Conservation (phyloP, 2,329 filamentous ascomycete species). For the Penicillium frequentans region DNA sequence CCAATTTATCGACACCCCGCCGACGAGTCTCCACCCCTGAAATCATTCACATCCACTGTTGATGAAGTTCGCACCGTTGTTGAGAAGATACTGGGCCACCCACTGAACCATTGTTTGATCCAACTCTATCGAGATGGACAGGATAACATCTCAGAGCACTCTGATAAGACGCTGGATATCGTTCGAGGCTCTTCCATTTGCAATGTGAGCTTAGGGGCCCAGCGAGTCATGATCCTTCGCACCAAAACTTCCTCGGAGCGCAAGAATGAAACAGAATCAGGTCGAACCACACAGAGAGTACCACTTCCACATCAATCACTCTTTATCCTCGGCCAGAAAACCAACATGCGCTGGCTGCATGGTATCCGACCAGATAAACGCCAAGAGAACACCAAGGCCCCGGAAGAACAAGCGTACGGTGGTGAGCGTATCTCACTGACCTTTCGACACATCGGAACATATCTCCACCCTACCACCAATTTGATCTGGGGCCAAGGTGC, state of each 20-base stretch:
- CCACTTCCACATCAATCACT: conserved; percentile 85
- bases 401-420: conserved; percentile 68
- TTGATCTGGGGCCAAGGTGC: conserved; percentile 93
- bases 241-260: conserved; percentile 56
- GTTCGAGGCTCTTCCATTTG: conserved; percentile 77
- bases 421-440: conserved; percentile 88
- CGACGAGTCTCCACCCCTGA: conserved; percentile 78
- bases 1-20: conserved; percentile 95
- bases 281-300: conserved; percentile 65
- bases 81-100: conserved; percentile 72
- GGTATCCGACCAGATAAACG: conserved; percentile 89
- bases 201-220: conserved; percentile 90
- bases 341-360: conserved; percentile 87
- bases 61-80: conserved; percentile 65
- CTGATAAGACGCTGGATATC: conserved; percentile 95
- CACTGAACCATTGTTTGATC: conserved; percentile 87
- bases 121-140: conserved; percentile 87
- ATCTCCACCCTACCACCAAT: conserved; percentile 63
- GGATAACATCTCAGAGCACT: conserved; percentile 95
- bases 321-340: conserved; percentile 75
- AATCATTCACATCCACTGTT: conserved; percentile 74
- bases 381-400: conserved; percentile 62
- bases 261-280: conserved; percentile 29
- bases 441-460: conserved; percentile 87
- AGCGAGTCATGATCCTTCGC: conserved; percentile 84